These are phyloP conservation scores for Aeminium ludgeri DNA, from an alignment of 495 filamentous ascomycete genomes.

Conservation along the genomic window DNA sequence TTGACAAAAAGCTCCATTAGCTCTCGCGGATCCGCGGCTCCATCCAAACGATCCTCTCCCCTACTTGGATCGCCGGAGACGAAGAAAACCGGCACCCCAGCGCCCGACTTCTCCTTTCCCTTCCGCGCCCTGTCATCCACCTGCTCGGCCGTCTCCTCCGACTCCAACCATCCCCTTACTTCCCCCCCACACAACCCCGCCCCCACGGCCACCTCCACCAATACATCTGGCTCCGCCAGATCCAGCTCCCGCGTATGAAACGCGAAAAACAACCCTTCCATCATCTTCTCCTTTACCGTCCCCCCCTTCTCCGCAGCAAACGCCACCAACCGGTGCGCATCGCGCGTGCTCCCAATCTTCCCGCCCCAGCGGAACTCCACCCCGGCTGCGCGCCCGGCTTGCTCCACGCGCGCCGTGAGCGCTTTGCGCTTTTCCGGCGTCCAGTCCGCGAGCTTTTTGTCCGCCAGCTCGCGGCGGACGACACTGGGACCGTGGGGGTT, in stretches of 20 bases:
- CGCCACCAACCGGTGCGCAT: not conserved
- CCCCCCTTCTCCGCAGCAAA: not conserved
- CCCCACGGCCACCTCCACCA: not conserved
- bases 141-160: not conserved
- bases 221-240: too few relatives aligned
- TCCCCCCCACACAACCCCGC: not conserved
- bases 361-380: not conserved
- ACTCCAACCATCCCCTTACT: not conserved
- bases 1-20: too few relatives aligned
- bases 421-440: not conserved
- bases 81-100: too few relatives aligned
- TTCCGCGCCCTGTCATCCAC: not conserved
- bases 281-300: not conserved
- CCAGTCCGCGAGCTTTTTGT: not conserved
- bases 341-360: not conserved
- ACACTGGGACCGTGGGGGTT: not conserved
- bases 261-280: not conserved
- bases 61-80: too few relatives aligned
- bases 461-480: not conserved
- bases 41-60: too few relatives aligned
- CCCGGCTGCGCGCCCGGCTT: not conserved
- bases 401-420: not conserved
- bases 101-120: not conserved
- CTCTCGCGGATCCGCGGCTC: too few relatives aligned
- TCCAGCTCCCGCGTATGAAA: not conserved